These are phyloP conservation scores for Fusarium proliferatum DNA, from an alignment of 2,329 filamentous ascomycete genomes.

Conservation along the genomic window DNA sequence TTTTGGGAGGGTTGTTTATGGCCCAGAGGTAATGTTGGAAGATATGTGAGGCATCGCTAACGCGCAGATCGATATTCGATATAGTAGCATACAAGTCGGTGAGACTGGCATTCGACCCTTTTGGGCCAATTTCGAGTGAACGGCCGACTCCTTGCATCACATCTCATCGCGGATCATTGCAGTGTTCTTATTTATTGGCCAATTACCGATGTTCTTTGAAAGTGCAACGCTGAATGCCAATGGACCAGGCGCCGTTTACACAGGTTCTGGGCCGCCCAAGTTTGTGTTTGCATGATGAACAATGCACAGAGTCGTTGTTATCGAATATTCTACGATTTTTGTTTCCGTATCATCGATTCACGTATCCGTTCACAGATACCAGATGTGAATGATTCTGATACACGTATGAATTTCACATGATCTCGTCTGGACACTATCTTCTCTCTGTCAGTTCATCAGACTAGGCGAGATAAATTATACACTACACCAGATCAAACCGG, in stretches of 20 bases:
- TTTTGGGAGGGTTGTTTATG: too few relatives aligned
- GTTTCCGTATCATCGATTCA: accelerated
- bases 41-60: accelerated
- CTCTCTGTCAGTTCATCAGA: background rate
- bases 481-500: accelerated
- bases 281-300: background rate
- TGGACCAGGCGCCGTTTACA: background rate
- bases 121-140: accelerated
- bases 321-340: accelerated
- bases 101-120: accelerated
- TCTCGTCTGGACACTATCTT: accelerated
- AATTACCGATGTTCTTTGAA: background rate
- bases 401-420: too few relatives aligned
- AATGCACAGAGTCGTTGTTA: background rate
- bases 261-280: background rate
- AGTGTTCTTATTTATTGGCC: accelerated
- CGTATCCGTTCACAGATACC: accelerated
- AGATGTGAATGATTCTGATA: background rate
- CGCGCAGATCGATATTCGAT: background rate
- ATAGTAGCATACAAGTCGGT: too few relatives aligned
- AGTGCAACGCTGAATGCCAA: background rate
- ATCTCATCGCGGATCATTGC: accelerated
- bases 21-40: accelerated
- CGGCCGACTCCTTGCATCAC: accelerated
- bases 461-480: accelerated